Evolutionary conservation across 2,329 filamentous ascomycete species (phyloP), one percentile per base, ranked within the genome.

Genomic region (Calonectria henricotiae): DNA sequence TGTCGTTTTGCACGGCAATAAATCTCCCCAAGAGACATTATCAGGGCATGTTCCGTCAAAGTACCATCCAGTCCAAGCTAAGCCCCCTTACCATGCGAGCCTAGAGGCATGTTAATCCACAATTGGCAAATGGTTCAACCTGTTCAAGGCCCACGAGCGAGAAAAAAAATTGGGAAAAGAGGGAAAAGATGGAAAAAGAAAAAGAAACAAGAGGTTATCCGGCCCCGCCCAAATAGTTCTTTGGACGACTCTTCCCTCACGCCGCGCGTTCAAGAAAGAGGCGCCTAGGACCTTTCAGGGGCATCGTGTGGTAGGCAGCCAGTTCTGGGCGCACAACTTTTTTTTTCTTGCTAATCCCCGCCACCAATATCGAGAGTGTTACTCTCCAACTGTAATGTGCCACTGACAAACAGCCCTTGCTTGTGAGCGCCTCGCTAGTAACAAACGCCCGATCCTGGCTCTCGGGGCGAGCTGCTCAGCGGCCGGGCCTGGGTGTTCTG

Each of bases 391-490:
- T 69, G 41, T 23, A 44, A 49, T 61, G 54, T 37, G 44, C 55
- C 64, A 51, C 54, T 65, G 37, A n/a, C 37, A 25, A 54, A 20
- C 25, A 27, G n/a, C 32, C 43, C 43, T 65, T 61, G 37, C 30
- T 32, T 46, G 27, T 61, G 44, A 54, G 35, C 49, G 49, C 51
- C 25, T 43, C 51, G 27, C 51, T 65, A 62, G 44, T 62, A 62
- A 60, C 44, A 25, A 47, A 44, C 20, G 54, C 30, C 46, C 54
- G 69, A 65, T 35, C 65, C 64, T 51, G 47, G 39, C 63, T 51
- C 62, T 69, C 43, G 71, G 62, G 62, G 65, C 62, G 60, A 55
- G 71, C 44, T 66, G 75, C 63, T 72, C 65, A 61, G 70, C 46
- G 32, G 66, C 69, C 55, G 66, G 35, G 35, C 37, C 61, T 65